Evolutionary conservation across 441 rosid genomes (phyloP).

Genomic region (Geranium incanum): DNA sequence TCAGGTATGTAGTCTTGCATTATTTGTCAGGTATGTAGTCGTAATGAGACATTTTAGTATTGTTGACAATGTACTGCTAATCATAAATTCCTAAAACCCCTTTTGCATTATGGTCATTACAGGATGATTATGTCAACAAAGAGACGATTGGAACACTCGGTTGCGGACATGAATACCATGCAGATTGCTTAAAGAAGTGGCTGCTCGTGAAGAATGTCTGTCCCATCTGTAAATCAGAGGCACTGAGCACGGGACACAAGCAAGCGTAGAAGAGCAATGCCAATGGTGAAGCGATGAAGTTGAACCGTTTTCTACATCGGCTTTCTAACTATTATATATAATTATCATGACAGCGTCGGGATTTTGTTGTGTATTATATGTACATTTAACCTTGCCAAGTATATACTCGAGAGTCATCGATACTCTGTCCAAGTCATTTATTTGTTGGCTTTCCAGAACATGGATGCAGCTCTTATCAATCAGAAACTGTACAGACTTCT

Average conservation of each 20-base stretch:
- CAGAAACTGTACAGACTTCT: constrained; percentile 3
- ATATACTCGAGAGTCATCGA: not conserved
- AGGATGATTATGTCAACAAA: constrained; percentile 53
- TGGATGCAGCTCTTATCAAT: constrained; percentile 2
- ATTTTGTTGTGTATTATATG: constrained; percentile 5
- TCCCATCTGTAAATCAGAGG: constrained; percentile 85
- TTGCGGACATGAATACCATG: constrained; percentile 78
- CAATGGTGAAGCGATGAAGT: not conserved
- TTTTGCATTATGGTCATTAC: constrained; percentile 16
- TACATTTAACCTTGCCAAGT: not conserved
- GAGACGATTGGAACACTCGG: constrained; percentile 55
- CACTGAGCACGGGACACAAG: constrained; percentile 28
- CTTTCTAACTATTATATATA: not conserved
- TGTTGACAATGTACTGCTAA: not conserved
- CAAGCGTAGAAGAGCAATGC: not conserved
- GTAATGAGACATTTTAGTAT: not conserved
- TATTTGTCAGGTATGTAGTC: constrained; percentile 65
- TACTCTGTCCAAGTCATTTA: not conserved
- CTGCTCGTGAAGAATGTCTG: constrained; percentile 71
- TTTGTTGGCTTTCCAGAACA: not conserved
- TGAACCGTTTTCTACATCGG: not conserved
- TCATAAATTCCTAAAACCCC: constrained; percentile 1
- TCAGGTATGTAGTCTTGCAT: constrained; percentile 70
- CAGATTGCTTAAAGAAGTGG: constrained; percentile 81
- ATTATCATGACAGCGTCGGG: not conserved